Conservation (phyloP, 2,329 filamentous ascomycete species). For the Ustulina deusta region DNA sequence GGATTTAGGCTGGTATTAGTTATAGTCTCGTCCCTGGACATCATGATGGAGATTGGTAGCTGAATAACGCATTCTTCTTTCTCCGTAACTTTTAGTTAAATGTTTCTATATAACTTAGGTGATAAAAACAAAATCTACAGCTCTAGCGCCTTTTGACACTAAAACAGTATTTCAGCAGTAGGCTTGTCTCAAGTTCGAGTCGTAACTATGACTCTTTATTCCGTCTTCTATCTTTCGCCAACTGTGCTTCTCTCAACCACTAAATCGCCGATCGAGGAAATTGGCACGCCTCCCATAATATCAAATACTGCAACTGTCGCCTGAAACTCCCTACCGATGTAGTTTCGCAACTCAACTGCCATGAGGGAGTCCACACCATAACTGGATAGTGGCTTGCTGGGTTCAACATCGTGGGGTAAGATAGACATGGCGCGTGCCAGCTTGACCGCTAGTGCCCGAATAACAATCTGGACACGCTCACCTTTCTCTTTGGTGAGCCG, state of each 20-base stretch:
- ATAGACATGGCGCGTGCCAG: conserved; percentile 42
- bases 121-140: too few relatives aligned
- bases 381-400: conserved; percentile 44
- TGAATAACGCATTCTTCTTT: too few relatives aligned
- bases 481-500: conserved; percentile 28
- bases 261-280: conserved; percentile 35
- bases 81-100: too few relatives aligned
- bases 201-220: too few relatives aligned
- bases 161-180: too few relatives aligned
- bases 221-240: conserved; percentile 30
- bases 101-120: too few relatives aligned
- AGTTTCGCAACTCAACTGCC: conserved; percentile 51
- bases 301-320: conserved; percentile 38
- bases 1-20: too few relatives aligned
- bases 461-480: conserved; percentile 34
- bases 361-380: conserved; percentile 52
- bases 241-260: conserved; percentile 41
- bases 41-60: too few relatives aligned
- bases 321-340: conserved; percentile 43
- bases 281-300: conserved; percentile 38
- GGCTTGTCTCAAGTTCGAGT: too few relatives aligned
- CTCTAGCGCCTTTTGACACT: too few relatives aligned
- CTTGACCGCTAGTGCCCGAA: conserved; percentile 32
- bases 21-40: too few relatives aligned
- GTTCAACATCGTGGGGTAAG: conserved; percentile 44